Base-by-base conservation (phyloP, 176 grass and related monocot species). In the Aegilops speltoides region DNA sequence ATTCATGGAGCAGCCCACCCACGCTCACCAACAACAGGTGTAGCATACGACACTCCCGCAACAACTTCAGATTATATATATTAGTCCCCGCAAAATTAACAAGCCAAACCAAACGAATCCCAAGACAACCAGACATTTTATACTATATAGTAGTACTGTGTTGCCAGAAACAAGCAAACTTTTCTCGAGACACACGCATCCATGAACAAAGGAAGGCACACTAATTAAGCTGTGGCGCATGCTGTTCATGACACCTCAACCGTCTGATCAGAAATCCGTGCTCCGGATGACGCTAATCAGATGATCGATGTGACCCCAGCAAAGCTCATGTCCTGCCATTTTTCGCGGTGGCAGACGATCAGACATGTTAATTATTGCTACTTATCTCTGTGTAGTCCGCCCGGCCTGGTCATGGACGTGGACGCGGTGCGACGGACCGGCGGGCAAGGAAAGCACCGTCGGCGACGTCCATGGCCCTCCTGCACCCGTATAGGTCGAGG, bases 401-500 rank as follows among this genome's bases (percentile, higher is more conserved):
- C 67, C 72, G 80, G 86, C 76, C 62, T 22, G 66, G 65, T 26
- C 82, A 17, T 71, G 71, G 71, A 26, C 43, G 14, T 29, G 76
- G 19, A 82, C 36, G 17, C 45, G 63, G 16, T 54, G 43, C 12
- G 19, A 25, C 85, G 11, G 91, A 65, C 64, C 84, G 91, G 79
- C 83, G 91, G 11, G 86, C 36, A 11, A 81, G 66, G 56, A 93
- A 68, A 17, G 63, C 83, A 25, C 76, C 81, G 43, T 93, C 93
- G 24, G 90, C 86, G 19, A 95, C 89, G 0, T 84, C 89, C 33
- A 91, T 78, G 88, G 96, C 83, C 8, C 81, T 84, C 88, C 93
- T 98, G 77, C 96, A 98, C 20, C 93, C 88, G 57, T 93, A 89
- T 14, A 95, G 74, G 83, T 93, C 91, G 17, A 93, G 68, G 22